phyloP scores from a whole-genome alignment of 2,329 filamentous ascomycete species.

The Ophiostoma sp. region DNA sequence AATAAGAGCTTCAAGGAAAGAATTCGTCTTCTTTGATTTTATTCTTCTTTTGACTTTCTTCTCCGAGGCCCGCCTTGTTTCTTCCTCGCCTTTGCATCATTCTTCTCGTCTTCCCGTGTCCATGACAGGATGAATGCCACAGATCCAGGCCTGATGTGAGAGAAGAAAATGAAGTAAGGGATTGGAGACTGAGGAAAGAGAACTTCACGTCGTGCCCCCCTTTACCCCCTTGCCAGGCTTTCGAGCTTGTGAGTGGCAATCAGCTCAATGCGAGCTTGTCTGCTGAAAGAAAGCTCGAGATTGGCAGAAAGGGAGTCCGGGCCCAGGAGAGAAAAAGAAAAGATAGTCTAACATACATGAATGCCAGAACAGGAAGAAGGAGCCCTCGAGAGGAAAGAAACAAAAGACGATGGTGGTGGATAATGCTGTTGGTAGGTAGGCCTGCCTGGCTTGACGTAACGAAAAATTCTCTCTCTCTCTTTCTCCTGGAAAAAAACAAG shows the following conservation, averaged over 20 bases:
- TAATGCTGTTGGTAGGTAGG: conserved; percentile 9
- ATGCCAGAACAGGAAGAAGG: conserved; percentile 14
- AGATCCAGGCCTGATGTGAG: neutral
- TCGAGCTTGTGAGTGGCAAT: neutral
- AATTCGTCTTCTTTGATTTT: conserved; percentile 7
- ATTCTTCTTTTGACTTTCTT: conserved; percentile 15
- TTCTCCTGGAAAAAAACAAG: conserved; percentile 15
- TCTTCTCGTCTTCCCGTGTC: conserved; percentile 4
- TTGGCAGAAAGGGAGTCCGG: neutral
- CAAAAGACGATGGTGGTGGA: conserved; percentile 13
- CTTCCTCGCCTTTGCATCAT: conserved; percentile 11
- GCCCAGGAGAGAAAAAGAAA: conserved; percentile 17
- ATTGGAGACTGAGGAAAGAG: conserved; percentile 9
- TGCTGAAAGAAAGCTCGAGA: neutral
- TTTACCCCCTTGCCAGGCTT: neutral
- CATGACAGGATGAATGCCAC: neutral
- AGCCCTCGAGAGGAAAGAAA: conserved; percentile 17
- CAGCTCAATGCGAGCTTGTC: too few species aligned
- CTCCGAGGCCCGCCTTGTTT: conserved; percentile 4
- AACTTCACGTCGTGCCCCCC: conserved; percentile 10
- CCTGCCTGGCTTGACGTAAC: conserved; percentile 15
- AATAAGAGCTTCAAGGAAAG: neutral
- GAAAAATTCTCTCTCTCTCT: conserved; percentile 16
- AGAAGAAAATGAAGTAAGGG: neutral
- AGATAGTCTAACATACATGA: conserved; percentile 17